phyloP scores from a whole-genome alignment of 2,329 filamentous ascomycete genomes.

The Epichloe coenophiala region DNA sequence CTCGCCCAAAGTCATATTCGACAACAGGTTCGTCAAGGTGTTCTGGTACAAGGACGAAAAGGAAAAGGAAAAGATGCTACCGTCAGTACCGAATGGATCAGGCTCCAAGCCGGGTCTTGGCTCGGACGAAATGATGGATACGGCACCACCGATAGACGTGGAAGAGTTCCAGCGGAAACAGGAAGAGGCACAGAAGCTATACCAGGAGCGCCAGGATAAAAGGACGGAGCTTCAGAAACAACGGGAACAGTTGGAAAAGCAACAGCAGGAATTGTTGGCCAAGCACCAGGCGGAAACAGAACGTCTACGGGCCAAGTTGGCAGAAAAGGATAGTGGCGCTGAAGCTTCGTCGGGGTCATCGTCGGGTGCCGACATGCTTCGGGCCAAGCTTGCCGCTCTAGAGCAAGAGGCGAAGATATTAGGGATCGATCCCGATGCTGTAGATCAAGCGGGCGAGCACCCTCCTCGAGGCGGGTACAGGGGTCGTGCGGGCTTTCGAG shows the following conservation, averaged over 20 bases:
- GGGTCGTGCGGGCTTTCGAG: constrained; percentile 22
- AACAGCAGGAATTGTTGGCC: constrained; percentile 46
- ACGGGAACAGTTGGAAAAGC: constrained; percentile 50
- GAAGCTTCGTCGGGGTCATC: constrained; percentile 19
- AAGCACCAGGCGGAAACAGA: constrained; percentile 54
- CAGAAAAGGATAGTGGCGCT: constrained; percentile 17
- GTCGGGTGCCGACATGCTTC: constrained; percentile 49
- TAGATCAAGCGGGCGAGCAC: constrained; percentile 26
- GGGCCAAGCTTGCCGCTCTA: constrained; percentile 57
- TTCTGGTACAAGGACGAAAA: constrained; percentile 56
- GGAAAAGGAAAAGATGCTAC: constrained; percentile 21
- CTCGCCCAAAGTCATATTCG: constrained; percentile 74
- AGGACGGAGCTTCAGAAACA: constrained; percentile 49
- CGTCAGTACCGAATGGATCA: constrained; percentile 17
- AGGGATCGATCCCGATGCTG: constrained; percentile 48
- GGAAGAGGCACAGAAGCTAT: constrained; percentile 54
- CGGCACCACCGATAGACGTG: constrained; percentile 47
- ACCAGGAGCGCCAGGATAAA: constrained; percentile 52
- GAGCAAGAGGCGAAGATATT: constrained; percentile 59
- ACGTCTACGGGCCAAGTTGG: constrained; percentile 44
- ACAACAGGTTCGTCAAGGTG: constrained; percentile 76
- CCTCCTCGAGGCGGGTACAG: constrained; percentile 24
- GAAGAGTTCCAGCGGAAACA: constrained; percentile 58
- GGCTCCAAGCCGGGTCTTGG: constrained; percentile 7
- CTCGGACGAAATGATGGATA: constrained; percentile 9